A percentile compares a stretch with the other conserved stretches of the same genome.
phyloP scores from a whole-genome alignment of 2,329 filamentous ascomycete genomes.

The Aspergillus ochraceoroseus region DNA sequence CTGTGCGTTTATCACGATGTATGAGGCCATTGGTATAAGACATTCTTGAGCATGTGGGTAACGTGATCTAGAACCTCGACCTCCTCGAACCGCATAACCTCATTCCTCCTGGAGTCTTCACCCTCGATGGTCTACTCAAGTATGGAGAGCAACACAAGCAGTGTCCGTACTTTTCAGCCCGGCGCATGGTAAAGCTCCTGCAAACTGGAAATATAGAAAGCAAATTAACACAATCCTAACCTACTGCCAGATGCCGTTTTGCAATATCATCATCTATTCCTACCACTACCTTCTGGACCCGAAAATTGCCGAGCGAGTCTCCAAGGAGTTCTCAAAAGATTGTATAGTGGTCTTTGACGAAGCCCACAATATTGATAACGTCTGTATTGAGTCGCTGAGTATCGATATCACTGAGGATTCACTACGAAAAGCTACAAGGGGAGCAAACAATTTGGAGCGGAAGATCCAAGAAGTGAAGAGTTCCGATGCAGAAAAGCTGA shows the following conservation, averaged over 20 bases:
- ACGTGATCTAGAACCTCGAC: constrained; percentile 68
- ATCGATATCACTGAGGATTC: constrained; percentile 97
- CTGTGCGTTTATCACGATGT: constrained; percentile 94
- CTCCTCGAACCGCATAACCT: constrained; percentile 91
- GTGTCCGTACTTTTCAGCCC: constrained; percentile 93
- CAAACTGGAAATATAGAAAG: no score
- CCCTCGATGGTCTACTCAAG: constrained; percentile 76
- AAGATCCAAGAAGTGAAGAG: constrained; percentile 92
- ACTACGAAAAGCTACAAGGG: constrained; percentile 79
- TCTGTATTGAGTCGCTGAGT: constrained; percentile 95
- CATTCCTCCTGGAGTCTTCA: constrained; percentile 92
- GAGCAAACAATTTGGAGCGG: constrained; percentile 82
- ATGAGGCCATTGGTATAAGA: constrained; percentile 28
- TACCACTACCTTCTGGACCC: constrained; percentile 97
- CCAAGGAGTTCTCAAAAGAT: constrained; percentile 92
- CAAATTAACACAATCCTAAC: constrained; percentile 17
- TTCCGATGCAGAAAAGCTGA: constrained; percentile 89
- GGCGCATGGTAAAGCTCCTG: constrained; percentile 68
- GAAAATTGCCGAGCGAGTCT: constrained; percentile 94
- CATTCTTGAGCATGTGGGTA: constrained; percentile 15
- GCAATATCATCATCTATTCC: constrained; percentile 99
- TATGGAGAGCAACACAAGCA: constrained; percentile 96
- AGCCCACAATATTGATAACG: constrained; percentile 98
- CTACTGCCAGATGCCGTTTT: constrained; percentile 78
- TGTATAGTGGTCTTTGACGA: constrained; percentile 99